Base-by-base conservation (phyloP, 371 early-diverging fungal species). In the Mortierella sp. region DNA sequence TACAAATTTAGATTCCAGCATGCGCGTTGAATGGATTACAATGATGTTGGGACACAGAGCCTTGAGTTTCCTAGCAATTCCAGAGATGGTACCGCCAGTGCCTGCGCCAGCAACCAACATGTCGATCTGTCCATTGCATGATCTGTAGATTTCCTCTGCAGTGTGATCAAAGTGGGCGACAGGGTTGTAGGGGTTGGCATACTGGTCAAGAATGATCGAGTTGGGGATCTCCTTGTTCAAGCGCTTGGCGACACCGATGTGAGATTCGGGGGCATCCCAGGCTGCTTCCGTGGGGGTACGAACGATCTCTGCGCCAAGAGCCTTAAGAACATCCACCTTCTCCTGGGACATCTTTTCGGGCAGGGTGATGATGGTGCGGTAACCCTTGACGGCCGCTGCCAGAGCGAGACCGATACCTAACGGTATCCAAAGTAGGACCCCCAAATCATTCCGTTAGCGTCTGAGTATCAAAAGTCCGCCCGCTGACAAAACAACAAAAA, bases 331-430 rank as follows among this genome's bases (percentile, higher is more conserved):
- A 79, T 96, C 97, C 17, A 97, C 94, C 86, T 97, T 97, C 77
- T 98, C 99, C 83, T 96, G 93, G 41, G 93, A 93, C 97, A 98
- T 98, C 83, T 97, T 98, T 79, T 98, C 98, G 24, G 99, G 98
- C 44, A 98, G 82, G 3, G 98, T 98, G 77, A 97, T 98, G 67
- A 98, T 95, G 67, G 92, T 91, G 57, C 93, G 90, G 83, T 98
- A 98, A 14, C 98, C 98, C 85, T 95, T 98, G 60, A 97, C 94
- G 34, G 98, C 98, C 51, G 93, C 96, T 49, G 96, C 90, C 29
- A 67, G 39, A 34, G 61, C 56, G 19, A 51, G 61, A 60, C 61
- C 68, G 25, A 61, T 67, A 37, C 68, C 68, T 67, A 43, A 47
- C n/a, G n/a, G n/a, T n/a, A n/a, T n/a, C n/a, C n/a, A n/a, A n/a